A percentile compares a stretch with the other conserved stretches of the same genome.
phyloP scores from a whole-genome alignment of 2,329 filamentous ascomycete species.

The Fusarium chuoi region DNA sequence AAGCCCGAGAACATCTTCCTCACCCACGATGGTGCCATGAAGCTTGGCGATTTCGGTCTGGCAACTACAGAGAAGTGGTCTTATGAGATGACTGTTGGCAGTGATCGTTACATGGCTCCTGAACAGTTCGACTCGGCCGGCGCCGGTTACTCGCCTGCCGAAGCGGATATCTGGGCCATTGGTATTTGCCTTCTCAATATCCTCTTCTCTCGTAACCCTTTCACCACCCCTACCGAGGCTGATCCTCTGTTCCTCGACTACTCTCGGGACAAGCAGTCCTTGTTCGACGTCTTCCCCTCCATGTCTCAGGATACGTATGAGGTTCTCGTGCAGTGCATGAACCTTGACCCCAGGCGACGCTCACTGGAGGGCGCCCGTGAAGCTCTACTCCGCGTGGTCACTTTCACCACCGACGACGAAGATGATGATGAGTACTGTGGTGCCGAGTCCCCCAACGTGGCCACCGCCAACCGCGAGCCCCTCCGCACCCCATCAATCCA shows the following conservation, averaged over 20 bases:
- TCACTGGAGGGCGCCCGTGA: slow-evolving; percentile 82
- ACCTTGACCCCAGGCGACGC: slow-evolving; percentile 88
- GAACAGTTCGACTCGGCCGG: slow-evolving; percentile 94
- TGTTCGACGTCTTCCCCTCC: slow-evolving; percentile 97
- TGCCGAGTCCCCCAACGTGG: slow-evolving; percentile 78
- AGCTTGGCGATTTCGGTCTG: slow-evolving; percentile 95
- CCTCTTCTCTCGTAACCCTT: slow-evolving; percentile 95
- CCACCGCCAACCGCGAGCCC: slow-evolving; percentile 91
- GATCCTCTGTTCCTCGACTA: slow-evolving; percentile 95
- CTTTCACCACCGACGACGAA: slow-evolving; percentile 95
- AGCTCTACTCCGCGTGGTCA: slow-evolving; percentile 81
- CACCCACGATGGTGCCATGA: slow-evolving; percentile 86
- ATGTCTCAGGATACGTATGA: slow-evolving; percentile 99
- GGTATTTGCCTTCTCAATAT: slow-evolving; percentile 97
- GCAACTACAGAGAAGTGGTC: slow-evolving; percentile 92
- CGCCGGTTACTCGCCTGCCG: slow-evolving; percentile 88
- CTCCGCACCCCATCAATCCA: slow-evolving; percentile 95
- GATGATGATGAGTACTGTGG: slow-evolving; percentile 92
- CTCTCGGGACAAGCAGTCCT: slow-evolving; percentile 88
- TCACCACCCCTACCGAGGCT: slow-evolving; percentile 88
- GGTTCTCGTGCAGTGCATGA: slow-evolving; percentile 90
- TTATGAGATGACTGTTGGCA: slow-evolving; percentile 91
- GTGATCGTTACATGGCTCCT: slow-evolving; percentile 98
- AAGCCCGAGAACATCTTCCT: slow-evolving; percentile 99
- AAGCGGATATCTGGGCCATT: slow-evolving; percentile 97